phyloP scores from a whole-genome alignment of 2,329 filamentous ascomycete species.

The Clathrospora elynae region DNA sequence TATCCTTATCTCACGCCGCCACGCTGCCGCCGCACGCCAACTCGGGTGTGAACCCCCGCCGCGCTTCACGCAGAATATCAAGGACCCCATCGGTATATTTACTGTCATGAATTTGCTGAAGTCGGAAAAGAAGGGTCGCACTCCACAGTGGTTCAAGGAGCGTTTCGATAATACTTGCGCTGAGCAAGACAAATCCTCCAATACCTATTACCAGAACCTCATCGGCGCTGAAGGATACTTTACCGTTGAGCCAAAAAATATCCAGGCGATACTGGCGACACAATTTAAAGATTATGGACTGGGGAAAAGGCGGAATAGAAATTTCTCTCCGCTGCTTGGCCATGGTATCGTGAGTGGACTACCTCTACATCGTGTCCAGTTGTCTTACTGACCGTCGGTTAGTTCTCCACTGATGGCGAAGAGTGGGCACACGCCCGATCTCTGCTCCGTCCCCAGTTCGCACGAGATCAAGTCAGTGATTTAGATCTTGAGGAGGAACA shows the following conservation, averaged over 20 bases:
- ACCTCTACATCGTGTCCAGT: too few relatives aligned
- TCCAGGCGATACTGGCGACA: constrained; percentile 52
- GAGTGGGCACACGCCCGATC: constrained; percentile 40
- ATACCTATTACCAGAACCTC: constrained; percentile 34
- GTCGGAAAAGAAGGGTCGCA: constrained; percentile 42
- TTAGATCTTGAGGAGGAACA: constrained; percentile 41
- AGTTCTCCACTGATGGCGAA: constrained; percentile 41
- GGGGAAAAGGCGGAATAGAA: constrained; percentile 41
- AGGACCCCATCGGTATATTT: constrained; percentile 59
- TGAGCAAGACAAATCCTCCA: constrained; percentile 25
- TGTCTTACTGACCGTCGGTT: neutral
- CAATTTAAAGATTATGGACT: constrained; percentile 55
- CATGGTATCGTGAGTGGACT: constrained; percentile 41
- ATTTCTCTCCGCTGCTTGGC: constrained; percentile 50
- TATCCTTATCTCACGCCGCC: constrained; percentile 36
- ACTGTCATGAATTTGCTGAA: constrained; percentile 49
- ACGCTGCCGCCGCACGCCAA: constrained; percentile 42
- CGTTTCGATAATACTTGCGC: constrained; percentile 25
- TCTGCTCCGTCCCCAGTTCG: constrained; percentile 47
- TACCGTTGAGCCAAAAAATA: constrained; percentile 53
- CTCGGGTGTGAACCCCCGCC: constrained; percentile 53
- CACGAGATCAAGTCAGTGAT: constrained; percentile 39
- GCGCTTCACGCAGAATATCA: constrained; percentile 43
- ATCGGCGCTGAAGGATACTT: constrained; percentile 21
- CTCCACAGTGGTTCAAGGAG: constrained; percentile 39